Evolutionary conservation across 768 basidiomycete genomes (phyloP), one percentile per base, ranked within the genome.

Genomic region (Glaciozyma antarctica): DNA sequence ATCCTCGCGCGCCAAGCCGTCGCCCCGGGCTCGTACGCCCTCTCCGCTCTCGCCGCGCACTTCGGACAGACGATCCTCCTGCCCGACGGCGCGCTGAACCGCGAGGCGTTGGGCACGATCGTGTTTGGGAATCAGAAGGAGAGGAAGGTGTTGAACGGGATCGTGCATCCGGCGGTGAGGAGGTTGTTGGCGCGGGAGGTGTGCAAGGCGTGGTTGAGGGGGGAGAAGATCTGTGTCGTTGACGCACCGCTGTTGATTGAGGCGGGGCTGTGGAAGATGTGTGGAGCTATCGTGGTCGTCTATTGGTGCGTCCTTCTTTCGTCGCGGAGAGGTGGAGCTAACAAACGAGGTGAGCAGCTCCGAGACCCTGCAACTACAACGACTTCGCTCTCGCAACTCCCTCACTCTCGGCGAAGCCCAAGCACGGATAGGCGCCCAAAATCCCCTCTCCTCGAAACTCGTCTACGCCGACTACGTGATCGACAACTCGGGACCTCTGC

Each of bases 231-330:
- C 47, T 88, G 87, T 67, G 81, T 97, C 3, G 77, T 98, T 70
- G 95, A 98, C 76, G 88, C 95, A 8, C 95, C 95, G 41, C 77
- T 98, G 58, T 79, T 99, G 62, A 86, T 99, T 63, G 95, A 99
- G 75, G 85, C 88, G 0, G 86, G 86, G 3, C 74, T 97, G 45
- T 90, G 86, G 84, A 84, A 82, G 73, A 87, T 83, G 81, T 87
- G 92, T 53, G 91, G 86, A 5, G 81, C 82, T 67, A 85, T 97
- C 28, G 81, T 92, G 5, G 86, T 99, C 15, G 92, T 95, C 8
- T 93, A 90, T 74, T 95, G 92, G 94, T 95, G 65, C 71, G 79
- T 74, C 9, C n/a, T 12, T 44, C 15, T 41, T 38, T 32, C 10
- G 2, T n/a, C 34, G 22, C 22, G 30, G 3, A 7, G 15, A 1